phyloP scores from a whole-genome alignment of 768 basidiomycete genomes.

The Kwoniella dendrophila region DNA sequence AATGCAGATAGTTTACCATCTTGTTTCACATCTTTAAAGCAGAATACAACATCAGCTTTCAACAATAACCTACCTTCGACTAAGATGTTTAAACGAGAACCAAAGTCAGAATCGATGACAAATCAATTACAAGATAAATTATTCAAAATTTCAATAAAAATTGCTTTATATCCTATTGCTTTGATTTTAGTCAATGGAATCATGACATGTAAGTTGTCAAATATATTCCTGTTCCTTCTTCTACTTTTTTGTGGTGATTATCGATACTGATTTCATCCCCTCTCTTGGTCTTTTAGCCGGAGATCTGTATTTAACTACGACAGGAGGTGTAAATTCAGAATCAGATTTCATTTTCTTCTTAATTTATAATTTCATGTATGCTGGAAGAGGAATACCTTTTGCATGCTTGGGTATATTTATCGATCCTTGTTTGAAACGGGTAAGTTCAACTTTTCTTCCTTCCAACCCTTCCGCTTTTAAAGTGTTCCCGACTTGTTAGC shows the following conservation, averaged over 20 bases:
- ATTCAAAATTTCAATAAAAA: conserved; percentile 28
- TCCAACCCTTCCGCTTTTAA: not conserved
- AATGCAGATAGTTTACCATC: conserved; percentile 2
- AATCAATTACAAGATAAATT: conserved; percentile 22
- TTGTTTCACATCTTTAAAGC: not conserved
- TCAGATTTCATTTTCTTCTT: conserved; percentile 23
- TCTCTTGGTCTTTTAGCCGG: conserved; percentile 6
- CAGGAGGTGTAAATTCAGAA: conserved; percentile 17
- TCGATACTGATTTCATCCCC: no score
- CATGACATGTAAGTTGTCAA: conserved; percentile 24
- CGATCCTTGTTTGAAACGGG: conserved; percentile 30
- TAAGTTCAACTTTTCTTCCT: not conserved
- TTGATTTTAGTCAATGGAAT: conserved; percentile 37
- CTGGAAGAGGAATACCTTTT: conserved; percentile 33
- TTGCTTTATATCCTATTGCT: conserved; percentile 31
- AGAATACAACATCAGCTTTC: no score
- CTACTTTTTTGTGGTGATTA: not conserved
- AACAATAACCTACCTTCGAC: not conserved
- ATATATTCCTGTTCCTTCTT: not conserved
- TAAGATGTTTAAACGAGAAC: not conserved
- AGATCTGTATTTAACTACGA: conserved; percentile 22
- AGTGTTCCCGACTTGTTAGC: not conserved
- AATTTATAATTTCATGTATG: conserved; percentile 36
- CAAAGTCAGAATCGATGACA: not conserved
- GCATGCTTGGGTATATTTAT: conserved; percentile 35